Percentiles rank a stretch among this genome's conserved stretches.
These are phyloP conservation scores for Bacterosira constricta DNA, from an alignment of 108 stramenopile species.

Conservation along the genomic window DNA sequence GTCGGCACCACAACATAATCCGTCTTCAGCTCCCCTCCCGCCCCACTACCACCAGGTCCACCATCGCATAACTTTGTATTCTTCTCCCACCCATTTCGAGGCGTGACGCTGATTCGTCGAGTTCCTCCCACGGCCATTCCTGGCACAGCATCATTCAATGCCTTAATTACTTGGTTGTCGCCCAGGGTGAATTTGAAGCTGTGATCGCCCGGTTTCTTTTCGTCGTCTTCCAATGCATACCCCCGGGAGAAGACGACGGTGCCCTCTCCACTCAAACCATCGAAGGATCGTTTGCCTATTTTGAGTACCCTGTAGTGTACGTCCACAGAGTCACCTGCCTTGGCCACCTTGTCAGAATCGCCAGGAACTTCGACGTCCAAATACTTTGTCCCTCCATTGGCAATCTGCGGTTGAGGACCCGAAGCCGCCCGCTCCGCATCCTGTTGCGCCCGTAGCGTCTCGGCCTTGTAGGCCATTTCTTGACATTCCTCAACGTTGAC, in stretches of 20 bases:
- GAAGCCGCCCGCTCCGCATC: slow-evolving; percentile 42
- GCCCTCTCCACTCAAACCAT: slow-evolving; percentile 88
- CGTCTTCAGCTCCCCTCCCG: slow-evolving; percentile 79
- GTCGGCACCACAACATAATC: slow-evolving; percentile 86
- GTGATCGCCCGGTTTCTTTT: slow-evolving; percentile 63
- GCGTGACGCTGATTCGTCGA: slow-evolving; percentile 72
- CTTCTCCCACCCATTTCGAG: slow-evolving; percentile 85
- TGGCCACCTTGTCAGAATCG: slow-evolving; percentile 27
- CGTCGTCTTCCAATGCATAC: slow-evolving; percentile 87
- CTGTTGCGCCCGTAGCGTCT: slow-evolving; percentile 30
- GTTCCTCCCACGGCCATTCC: slow-evolving; percentile 69
- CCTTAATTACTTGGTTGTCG: slow-evolving; percentile 54
- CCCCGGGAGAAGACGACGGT: slow-evolving; percentile 62
- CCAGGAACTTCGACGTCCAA: slow-evolving; percentile 38
- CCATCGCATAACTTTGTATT: slow-evolving; percentile 76
- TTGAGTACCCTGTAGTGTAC: slow-evolving; percentile 83
- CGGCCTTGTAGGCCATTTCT: slow-evolving; percentile 63
- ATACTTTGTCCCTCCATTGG: slow-evolving; percentile 55
- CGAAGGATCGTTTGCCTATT: slow-evolving; percentile 83
- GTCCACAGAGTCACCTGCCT: slow-evolving; percentile 60
- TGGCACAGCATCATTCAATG: slow-evolving; percentile 73
- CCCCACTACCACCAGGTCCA: slow-evolving; percentile 78
- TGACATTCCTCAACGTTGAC: slow-evolving; percentile 89
- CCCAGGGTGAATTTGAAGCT: slow-evolving; percentile 66
- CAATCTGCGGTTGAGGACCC: slow-evolving; percentile 44